Evolutionary conservation across 768 basidiomycete genomes (phyloP), one percentile per base, ranked within the genome.

Genomic region (Boletus sp.): DNA sequence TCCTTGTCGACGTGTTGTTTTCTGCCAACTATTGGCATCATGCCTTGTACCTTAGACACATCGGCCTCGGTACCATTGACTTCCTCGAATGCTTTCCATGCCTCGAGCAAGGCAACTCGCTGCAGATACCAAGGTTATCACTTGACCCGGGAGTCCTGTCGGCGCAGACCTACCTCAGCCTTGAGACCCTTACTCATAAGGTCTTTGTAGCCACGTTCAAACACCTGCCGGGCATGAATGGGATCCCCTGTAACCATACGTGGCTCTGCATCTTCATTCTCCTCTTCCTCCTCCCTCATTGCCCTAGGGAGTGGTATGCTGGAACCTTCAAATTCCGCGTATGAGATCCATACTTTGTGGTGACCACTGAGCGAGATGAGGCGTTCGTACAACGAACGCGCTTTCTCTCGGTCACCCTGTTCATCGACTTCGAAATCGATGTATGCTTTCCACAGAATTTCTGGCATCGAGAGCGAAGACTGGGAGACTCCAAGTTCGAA

Each of bases 331-430:
- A 98, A 97, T 63, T 89, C 80, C 0, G 96, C 96, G 71, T 89
- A 98, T 52, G 94, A 87, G 54, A 97, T 92, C 94, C 94, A 98
- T 18, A 96, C 94, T 75, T 98, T 98, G 75, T 94, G 90, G 69
- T 98, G 95, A 4, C 92, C 92, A 61, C 93, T 96, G 48, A 90
- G 78, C 33, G 83, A 75, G 47, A 97, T 79, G 18, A 98, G 81
- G 18, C 94, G 84, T 75, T 98, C 95, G 70, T 97, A 98, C 40
- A 98, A 70, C 7, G 80, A 79, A n/a, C 96, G 80, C 2, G 91
- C 89, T 15, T 83, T 81, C 55, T 90, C 90, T 40, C 93, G 84
- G 62, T 98, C 94, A 64, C 94, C 94, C 36, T 73, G 72, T 71
- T 97, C 94, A 57, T 92, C 90, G 55, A 88, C 85, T 74, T 98